phyloP scores from a whole-genome alignment of 495 filamentous ascomycete genomes.

The Staphylotrichum tortipilum region DNA sequence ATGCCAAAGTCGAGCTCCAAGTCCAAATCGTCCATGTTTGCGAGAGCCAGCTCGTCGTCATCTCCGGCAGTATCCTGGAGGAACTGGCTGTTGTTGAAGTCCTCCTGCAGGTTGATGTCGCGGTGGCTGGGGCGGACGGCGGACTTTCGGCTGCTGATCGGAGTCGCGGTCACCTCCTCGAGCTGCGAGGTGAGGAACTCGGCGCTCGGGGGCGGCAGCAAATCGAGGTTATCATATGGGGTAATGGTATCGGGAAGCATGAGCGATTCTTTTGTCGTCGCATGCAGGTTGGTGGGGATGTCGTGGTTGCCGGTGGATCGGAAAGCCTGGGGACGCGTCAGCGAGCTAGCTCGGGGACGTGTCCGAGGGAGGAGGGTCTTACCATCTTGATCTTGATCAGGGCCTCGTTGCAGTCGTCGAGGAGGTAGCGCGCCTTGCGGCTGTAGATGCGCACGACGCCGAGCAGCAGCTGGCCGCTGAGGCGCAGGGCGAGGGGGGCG shows the following conservation, averaged over 20 bases:
- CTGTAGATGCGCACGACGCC: constrained; percentile 97
- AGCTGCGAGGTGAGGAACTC: constrained; percentile 64
- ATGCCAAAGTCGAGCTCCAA: constrained; percentile 52
- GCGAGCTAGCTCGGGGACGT: constrained; percentile 4
- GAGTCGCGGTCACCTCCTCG: constrained; percentile 43
- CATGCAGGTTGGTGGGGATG: constrained; percentile 55
- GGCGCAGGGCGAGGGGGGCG: constrained; percentile 86
- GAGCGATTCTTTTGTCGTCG: constrained; percentile 58
- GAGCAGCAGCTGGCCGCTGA: constrained; percentile 87
- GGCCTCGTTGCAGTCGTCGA: constrained; percentile 96
- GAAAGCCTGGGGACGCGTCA: constrained; percentile 57
- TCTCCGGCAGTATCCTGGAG: constrained; percentile 54
- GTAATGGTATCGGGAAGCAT: constrained; percentile 83
- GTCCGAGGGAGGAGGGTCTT: constrained; percentile 3
- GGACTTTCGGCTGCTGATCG: constrained; percentile 36
- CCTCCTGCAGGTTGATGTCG: constrained; percentile 54
- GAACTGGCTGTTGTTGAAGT: constrained; percentile 56
- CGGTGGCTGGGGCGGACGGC: constrained; percentile 49
- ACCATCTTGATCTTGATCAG: constrained; percentile 98
- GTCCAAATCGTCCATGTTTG: constrained; percentile 47
- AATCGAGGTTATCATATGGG: constrained; percentile 72
- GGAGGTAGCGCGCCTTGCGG: constrained; percentile 86
- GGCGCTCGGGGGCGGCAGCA: constrained; percentile 57
- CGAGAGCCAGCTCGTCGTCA: constrained; percentile 44
- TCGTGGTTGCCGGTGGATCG: constrained; percentile 72